These are phyloP conservation scores for Castanea sativa DNA, from an alignment of 306 rosid species.

Conservation along the genomic window DNA sequence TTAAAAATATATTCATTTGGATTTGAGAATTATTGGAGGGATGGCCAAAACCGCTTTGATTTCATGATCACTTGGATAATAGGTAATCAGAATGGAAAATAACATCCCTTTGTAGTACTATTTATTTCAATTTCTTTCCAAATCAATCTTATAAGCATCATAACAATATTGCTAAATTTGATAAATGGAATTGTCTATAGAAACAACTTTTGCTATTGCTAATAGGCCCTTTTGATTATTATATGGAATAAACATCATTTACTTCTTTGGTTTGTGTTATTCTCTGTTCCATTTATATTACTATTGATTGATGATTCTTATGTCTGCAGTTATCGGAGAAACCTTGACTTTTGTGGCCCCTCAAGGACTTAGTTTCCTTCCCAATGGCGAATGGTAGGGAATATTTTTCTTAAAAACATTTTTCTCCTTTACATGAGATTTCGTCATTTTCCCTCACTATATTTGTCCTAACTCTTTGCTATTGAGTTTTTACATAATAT, in stretches of 20 bases:
- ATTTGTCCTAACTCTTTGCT: background rate
- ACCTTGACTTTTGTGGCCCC: conserved; percentile 69
- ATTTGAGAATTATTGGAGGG: conserved; percentile 90
- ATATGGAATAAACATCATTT: background rate
- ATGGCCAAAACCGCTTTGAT: conserved; percentile 93
- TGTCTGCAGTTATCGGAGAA: conserved; percentile 83
- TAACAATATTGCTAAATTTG: background rate
- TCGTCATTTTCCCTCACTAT: background rate
- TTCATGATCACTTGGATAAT: conserved; percentile 75
- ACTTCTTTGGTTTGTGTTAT: background rate
- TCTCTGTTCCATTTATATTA: background rate
- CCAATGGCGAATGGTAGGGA: conserved; percentile 96
- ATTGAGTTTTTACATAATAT: background rate
- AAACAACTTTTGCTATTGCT: background rate
- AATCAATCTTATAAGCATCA: background rate
- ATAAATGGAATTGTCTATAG: background rate
- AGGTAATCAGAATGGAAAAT: conserved; percentile 48
- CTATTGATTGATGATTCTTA: conserved; percentile 21
- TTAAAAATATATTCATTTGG: conserved; percentile 79
- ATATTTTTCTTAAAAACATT: background rate
- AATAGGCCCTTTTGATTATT: background rate
- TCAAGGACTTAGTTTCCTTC: conserved; percentile 50
- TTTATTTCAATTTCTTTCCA: background rate
- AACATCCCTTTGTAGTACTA: background rate
- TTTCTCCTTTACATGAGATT: background rate